Evolutionary conservation across 2,329 filamentous ascomycete genomes (phyloP).

Genomic region (Trichoderma sp.): DNA sequence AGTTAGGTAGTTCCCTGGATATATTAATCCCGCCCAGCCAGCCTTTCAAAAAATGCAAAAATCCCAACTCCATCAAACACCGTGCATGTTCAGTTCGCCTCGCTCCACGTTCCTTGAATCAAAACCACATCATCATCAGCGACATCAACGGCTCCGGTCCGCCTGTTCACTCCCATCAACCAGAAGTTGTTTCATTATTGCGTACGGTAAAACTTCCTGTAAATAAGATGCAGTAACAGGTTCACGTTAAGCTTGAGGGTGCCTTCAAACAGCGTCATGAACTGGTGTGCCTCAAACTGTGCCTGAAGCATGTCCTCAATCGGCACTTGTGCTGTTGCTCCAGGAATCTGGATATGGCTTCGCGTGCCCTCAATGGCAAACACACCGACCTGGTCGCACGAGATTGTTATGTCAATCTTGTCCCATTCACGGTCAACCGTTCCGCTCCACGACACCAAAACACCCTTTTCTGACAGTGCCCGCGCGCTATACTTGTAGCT

Average conservation of each 20-base stretch:
- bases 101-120: background rate
- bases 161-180: background rate
- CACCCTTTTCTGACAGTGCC: conserved; percentile 86
- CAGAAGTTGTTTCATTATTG: conserved; percentile 41
- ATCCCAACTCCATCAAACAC: conserved; percentile 19
- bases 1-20: background rate
- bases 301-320: conserved; percentile 93
- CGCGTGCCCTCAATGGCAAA: conserved; percentile 90
- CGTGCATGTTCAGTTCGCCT: conserved; percentile 4
- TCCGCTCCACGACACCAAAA: conserved; percentile 86
- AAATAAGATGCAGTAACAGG: conserved; percentile 89
- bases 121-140: background rate
- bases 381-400: conserved; percentile 87
- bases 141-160: background rate
- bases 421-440: conserved; percentile 82
- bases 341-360: conserved; percentile 93
- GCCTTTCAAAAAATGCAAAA: conserved; percentile 14
- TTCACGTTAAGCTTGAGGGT: conserved; percentile 91
- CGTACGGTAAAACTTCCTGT: conserved; percentile 95
- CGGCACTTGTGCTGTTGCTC: conserved; percentile 81
- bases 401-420: conserved; percentile 90
- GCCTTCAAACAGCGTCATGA: conserved; percentile 90
- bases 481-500: conserved; percentile 96
- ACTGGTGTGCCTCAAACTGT: conserved; percentile 95
- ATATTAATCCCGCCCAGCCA: background rate